Conservation (phyloP, 177 flowering plant genomes). For the Telopea speciosissima region DNA sequence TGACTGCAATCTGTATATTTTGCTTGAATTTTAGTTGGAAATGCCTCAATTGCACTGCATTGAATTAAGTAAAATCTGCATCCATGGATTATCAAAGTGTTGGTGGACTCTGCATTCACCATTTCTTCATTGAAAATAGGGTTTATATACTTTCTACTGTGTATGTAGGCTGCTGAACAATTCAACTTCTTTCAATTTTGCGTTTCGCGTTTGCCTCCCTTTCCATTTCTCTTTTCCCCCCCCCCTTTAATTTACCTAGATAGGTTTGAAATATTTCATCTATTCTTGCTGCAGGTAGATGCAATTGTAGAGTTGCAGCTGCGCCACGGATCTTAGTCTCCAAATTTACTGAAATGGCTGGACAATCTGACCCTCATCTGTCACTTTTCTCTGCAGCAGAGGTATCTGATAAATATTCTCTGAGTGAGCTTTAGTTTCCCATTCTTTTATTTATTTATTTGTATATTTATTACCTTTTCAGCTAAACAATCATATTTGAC, state of each 20-base stretch:
- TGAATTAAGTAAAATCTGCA: too few relatives aligned
- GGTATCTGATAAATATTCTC: conserved; percentile 26
- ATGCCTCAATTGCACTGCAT: too few relatives aligned
- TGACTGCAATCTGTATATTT: too few relatives aligned
- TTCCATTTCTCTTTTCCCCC: background rate
- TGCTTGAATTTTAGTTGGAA: too few relatives aligned
- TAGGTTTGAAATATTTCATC: background rate
- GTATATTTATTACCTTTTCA: background rate
- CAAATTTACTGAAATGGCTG: conserved; percentile 45
- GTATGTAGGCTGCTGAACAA: too few relatives aligned
- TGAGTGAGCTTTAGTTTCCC: background rate
- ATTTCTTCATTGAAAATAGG: too few relatives aligned
- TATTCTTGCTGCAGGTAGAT: background rate
- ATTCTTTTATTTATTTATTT: background rate
- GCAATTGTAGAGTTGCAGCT: background rate
- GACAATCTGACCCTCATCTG: conserved; percentile 55
- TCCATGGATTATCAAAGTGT: too few relatives aligned
- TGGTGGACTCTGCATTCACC: too few relatives aligned
- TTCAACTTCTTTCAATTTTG: too few relatives aligned
- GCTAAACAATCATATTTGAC: background rate
- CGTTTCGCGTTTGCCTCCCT: background rate
- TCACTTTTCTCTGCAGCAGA: conserved; percentile 64
- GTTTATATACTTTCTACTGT: too few relatives aligned
- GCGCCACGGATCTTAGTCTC: background rate
- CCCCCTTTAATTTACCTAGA: background rate